Evolutionary conservation across 768 basidiomycete species (phyloP).

Genomic region (Termitomyces sp.): DNA sequence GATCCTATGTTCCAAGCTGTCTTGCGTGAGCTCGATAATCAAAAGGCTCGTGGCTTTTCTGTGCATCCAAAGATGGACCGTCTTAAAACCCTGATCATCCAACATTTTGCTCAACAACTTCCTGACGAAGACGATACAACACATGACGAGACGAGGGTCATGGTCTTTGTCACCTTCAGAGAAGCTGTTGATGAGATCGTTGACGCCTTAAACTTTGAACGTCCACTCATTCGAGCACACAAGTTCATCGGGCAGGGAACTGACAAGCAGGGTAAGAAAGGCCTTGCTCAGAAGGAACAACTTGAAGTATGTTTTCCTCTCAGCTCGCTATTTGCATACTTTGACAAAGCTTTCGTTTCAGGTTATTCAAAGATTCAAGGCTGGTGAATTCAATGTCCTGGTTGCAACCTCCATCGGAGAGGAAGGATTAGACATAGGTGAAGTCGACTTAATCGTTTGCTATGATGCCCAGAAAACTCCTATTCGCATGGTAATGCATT

Average conservation of each 20-base stretch:
- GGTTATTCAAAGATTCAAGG: constrained; percentile 87
- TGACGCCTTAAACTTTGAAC: constrained; percentile 67
- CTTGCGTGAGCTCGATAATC: constrained; percentile 63
- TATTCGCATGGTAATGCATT: constrained; percentile 77
- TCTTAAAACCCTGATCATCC: constrained; percentile 66
- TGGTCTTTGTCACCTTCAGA: constrained; percentile 93
- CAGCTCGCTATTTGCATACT: background rate
- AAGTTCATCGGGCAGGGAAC: constrained; percentile 90
- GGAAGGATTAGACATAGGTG: constrained; percentile 97
- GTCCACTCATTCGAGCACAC: constrained; percentile 76
- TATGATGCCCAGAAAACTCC: constrained; percentile 97
- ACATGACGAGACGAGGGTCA: constrained; percentile 62
- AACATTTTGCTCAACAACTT: constrained; percentile 68
- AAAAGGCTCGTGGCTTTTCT: constrained; percentile 50
- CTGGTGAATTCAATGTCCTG: constrained; percentile 84
- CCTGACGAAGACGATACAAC: constrained; percentile 35
- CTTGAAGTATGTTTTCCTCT: constrained; percentile 57
- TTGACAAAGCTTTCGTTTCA: constrained; percentile 27
- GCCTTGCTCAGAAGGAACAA: constrained; percentile 89
- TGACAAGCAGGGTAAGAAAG: constrained; percentile 83
- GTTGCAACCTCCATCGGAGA: constrained; percentile 98
- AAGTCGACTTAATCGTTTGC: constrained; percentile 93
- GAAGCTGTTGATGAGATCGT: constrained; percentile 92
- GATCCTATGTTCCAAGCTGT: constrained; percentile 63
- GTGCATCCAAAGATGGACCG: constrained; percentile 93